Evolutionary conservation across 2,329 filamentous ascomycete species (phyloP), one percentile per base, ranked within the genome.

Genomic region (Penicillium sumatraense): DNA sequence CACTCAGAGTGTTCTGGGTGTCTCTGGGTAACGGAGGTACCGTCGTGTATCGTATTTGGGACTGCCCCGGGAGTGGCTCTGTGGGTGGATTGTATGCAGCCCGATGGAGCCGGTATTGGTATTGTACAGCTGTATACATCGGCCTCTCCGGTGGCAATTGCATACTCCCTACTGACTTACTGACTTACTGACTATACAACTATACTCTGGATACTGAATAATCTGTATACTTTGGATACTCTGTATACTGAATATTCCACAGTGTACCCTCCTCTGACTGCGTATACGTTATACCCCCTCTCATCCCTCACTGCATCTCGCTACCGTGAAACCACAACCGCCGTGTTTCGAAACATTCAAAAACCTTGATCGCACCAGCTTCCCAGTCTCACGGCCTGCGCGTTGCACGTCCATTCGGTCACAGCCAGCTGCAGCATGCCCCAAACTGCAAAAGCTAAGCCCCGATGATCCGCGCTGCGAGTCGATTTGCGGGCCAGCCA

Each of bases 361-460:
- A 46, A 46, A 31, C 40, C 41, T 54, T 49, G 33, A 56, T 59
- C 61, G 48, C 49, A 62, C 56, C 49, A 51, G 40, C 51, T 50
- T 46, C 47, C 53, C 40, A 58, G 54, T 62, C 61, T 61, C 51
- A 63, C 53, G 48, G 47, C 21, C 46, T 52, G 49, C 51, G 46
- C 56, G 63, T 66, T 66, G 65, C 62, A 63, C 59, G 50, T 64
- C 58, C 63, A 63, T 65, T 59, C 56, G 55, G 51, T 50, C 57
- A 53, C 55, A 59, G 57, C 45, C n/a, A 56, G 49, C 56, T 67
- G 60, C 65, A 65, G 47, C 58, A 57, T 66, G 57, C 64, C 56
- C 54, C 52, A 64, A 68, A 65, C 63, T 61, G 60, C 60, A 67
- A 61, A 57, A 60, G 64, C 68, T 70, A 68, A 70, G 68, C 69